Evolutionary conservation across 371 early-diverging fungal genomes (phyloP), one percentile per base, ranked within the genome.

Genomic region (Chytridium lagenaria): DNA sequence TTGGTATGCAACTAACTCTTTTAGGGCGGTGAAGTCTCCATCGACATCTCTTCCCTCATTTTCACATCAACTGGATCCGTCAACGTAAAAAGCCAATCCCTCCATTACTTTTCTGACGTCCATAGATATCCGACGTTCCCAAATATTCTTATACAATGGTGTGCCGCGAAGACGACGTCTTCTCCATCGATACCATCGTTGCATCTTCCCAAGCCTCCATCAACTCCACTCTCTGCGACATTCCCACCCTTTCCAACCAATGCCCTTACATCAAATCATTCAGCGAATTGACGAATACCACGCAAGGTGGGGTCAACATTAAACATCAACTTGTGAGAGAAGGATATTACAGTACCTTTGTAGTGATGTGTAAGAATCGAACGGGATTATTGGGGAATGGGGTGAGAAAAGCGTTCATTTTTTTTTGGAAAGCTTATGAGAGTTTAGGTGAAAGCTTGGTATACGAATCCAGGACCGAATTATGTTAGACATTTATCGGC

Each of bases 401-500:
- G 10, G 57, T 19, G 57, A 55, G 10, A 55, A 19, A 15, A 30
- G 57, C n/a, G n/a, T n/a, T n/a, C n/a, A n/a, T n/a, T n/a, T n/a
- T n/a, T n/a, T 16, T 19, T 19, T 30, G 57, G n/a, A 52, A 52
- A 52, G 55, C n/a, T n/a, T n/a, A n/a, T n/a, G n/a, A n/a, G n/a
- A n/a, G n/a, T n/a, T n/a, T n/a, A n/a, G n/a, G 26, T 12, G 23
- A 7, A 19, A 12, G 63, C 10, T 10, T 36, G 31, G 10, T 61
- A 15, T 28, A 40, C 57, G 37, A 72, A 72, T 39, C 72, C 72
- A 0, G 72, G 72, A 23, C 55, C 67, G 0, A 5, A 23, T 1
- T 66, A 36, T 39, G 12, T 55, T 44, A 50, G 72, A 3, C 52
- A 66, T 38, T 50, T 72, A 5, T 50, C 51, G n/a, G 36, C 65